phyloP scores from a whole-genome alignment of 345 rosid genomes.

The Psidium friedrichsthalianum region DNA sequence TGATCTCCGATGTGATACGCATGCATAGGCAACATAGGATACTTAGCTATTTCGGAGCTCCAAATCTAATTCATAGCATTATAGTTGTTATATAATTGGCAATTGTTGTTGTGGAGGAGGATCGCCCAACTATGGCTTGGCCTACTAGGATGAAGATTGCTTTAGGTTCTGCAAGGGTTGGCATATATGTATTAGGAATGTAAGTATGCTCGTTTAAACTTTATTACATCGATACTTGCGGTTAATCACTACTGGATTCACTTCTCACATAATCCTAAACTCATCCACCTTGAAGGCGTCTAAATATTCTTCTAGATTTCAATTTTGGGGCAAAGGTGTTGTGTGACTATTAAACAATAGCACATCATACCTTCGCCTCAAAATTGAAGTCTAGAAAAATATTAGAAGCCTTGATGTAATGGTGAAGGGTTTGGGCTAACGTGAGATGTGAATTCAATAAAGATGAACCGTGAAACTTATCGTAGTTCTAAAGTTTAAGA shows the following conservation, averaged over 20 bases:
- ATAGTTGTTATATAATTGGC: background rate
- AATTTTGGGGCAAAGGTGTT: conserved; percentile 72
- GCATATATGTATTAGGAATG: conserved; percentile 87
- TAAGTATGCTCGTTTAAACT: conserved; percentile 17
- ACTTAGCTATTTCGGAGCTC: too few relatives aligned
- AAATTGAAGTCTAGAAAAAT: too few relatives aligned
- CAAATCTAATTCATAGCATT: background rate
- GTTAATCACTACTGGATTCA: background rate
- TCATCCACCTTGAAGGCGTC: conserved; percentile 86
- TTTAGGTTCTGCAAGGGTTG: conserved; percentile 66
- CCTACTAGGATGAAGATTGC: conserved; percentile 59
- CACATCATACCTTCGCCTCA: too few relatives aligned
- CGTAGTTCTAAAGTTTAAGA: too few relatives aligned
- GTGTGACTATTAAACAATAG: background rate
- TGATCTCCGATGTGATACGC: too few relatives aligned
- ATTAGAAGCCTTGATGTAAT: too few relatives aligned
- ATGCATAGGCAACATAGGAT: too few relatives aligned
- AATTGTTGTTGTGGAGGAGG: conserved; percentile 11
- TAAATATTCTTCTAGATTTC: conserved; percentile 62
- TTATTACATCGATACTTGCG: fast-evolving
- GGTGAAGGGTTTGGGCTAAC: too few relatives aligned
- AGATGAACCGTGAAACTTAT: too few relatives aligned
- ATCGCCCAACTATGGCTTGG: conserved; percentile 54
- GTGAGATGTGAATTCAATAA: too few relatives aligned
- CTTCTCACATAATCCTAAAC: conserved; percentile 58